Percentiles rank a stretch among this genome's conserved stretches.
These are phyloP conservation scores for Boletus reticulatus DNA, from an alignment of 768 basidiomycete genomes.

Conservation along the genomic window DNA sequence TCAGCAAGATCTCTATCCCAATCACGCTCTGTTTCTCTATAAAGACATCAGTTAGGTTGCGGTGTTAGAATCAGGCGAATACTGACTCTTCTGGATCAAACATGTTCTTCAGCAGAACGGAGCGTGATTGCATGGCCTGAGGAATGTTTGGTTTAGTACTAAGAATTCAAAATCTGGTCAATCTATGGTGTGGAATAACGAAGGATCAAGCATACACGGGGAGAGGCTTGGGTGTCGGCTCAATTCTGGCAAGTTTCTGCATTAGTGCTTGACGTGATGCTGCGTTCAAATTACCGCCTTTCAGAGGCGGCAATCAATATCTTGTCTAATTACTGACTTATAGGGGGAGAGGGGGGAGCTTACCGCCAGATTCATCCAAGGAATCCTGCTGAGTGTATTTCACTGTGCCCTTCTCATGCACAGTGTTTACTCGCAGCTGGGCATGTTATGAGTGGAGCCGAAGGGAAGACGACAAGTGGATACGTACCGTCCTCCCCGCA, in stretches of 20 bases:
- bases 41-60: conserved; percentile 6
- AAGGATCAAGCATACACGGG: conserved; percentile 50
- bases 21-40: conserved; percentile 89
- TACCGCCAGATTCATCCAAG: conserved; percentile 89
- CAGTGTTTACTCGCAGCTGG: conserved; percentile 86
- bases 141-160: conserved; percentile 80
- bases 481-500: conserved; percentile 83
- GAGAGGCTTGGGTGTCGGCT: conserved; percentile 57
- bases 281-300: conserved; percentile 98
- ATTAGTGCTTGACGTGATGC: conserved; percentile 98
- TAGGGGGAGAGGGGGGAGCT: conserved; percentile 6
- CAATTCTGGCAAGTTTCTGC: conserved; percentile 99
- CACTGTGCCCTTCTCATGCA: conserved; percentile 84
- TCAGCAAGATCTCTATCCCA: conserved; percentile 97
- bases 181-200: not conserved
- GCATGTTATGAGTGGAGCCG: conserved; percentile 13
- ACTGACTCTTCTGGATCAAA: conserved; percentile 95
- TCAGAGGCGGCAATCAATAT: conserved; percentile 12
- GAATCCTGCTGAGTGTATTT: conserved; percentile 76
- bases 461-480: conserved; percentile 6
- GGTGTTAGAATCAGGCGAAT: not conserved
- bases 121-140: conserved; percentile 85
- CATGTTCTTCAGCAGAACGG: conserved; percentile 90
- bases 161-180: conserved; percentile 15
- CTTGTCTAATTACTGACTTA: not conserved